These are phyloP conservation scores for Coemansia sp. DNA, from an alignment of 192 early-diverging fungal species.

Conservation along the genomic window DNA sequence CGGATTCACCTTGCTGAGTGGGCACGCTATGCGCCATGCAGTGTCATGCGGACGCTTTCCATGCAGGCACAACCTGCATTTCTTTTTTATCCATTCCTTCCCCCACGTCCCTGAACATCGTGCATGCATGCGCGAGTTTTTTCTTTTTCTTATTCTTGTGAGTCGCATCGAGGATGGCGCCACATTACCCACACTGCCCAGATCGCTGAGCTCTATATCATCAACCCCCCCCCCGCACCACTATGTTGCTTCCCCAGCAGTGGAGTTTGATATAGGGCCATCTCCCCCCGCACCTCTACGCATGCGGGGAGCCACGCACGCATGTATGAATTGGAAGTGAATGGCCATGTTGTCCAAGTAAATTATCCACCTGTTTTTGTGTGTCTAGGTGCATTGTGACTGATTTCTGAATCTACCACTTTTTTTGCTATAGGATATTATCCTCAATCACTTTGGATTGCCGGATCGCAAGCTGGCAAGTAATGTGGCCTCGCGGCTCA, in stretches of 20 bases:
- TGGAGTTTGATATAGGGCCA: background rate
- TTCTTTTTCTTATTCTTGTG: too few species aligned
- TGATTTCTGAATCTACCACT: conserved; percentile 6
- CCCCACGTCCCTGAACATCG: background rate
- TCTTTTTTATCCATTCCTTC: background rate
- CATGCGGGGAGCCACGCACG: background rate
- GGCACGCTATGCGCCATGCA: background rate
- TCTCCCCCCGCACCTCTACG: background rate
- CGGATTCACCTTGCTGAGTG: background rate
- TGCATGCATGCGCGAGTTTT: background rate
- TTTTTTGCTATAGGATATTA: conserved; percentile 50
- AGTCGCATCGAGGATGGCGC: background rate
- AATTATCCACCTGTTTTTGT: background rate
- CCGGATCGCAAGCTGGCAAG: conserved; percentile 51
- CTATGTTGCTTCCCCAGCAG: background rate
- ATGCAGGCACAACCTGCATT: conserved; percentile 4
- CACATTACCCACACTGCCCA: background rate
- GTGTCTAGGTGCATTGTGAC: conserved; percentile 13
- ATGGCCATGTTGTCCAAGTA: background rate
- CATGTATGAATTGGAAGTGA: conserved; percentile 4
- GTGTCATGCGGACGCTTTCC: conserved; percentile 5
- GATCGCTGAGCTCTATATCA: background rate
- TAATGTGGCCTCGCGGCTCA: conserved; percentile 51
- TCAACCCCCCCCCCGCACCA: background rate
- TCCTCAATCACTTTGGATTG: conserved; percentile 51